Evolutionary conservation across 345 rosid species (phyloP), one percentile per base, ranked within the genome.

Genomic region (Populus simonii): DNA sequence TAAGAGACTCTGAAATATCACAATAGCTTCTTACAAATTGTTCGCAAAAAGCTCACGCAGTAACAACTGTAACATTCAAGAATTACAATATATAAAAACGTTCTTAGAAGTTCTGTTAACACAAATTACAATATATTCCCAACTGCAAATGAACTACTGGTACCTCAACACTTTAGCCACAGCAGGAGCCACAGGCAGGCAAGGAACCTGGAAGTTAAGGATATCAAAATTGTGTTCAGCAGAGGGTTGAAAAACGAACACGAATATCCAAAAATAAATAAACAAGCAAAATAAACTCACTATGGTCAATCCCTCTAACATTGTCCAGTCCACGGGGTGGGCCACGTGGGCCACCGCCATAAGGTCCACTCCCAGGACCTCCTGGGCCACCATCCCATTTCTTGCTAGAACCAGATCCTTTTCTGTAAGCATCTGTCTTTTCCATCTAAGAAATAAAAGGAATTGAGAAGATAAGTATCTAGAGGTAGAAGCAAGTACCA

Each of bases 361-460:
- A 66, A 18, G 87, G 86, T 78, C 94, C 92, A 16, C 96, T 86
- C 33, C 96, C 97, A 7, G 93, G 90, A 16, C 98, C 97, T 51
- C 97, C 94, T 0, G 92, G 88, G 55, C 95, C 94, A 45, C 93
- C 97, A 81, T 88, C 97, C 93, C 97, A 93, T 84, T 93, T 93
- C 93, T 94, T 92, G 84, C 88, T 78, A 81, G 95, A 77, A 66
- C 88, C 86, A 66, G 88, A 84, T 65, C 93, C 92, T 77, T 89
- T 93, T 74, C 91, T 84, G 66, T 89, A 90, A 39, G 89, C 69
- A 75, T 92, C 91, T 1, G 97, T 91, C 81, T 89, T 94, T 80
- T 93, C 98, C 97, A 94, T 93, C 98, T 94, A 81, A 18, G 15
- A 68, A 6, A 73, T 33, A 13, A 36, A n/a, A 31, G 77, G 49